Conservation (phyloP, 768 basidiomycete species). For the Trametes sanguinea region DNA sequence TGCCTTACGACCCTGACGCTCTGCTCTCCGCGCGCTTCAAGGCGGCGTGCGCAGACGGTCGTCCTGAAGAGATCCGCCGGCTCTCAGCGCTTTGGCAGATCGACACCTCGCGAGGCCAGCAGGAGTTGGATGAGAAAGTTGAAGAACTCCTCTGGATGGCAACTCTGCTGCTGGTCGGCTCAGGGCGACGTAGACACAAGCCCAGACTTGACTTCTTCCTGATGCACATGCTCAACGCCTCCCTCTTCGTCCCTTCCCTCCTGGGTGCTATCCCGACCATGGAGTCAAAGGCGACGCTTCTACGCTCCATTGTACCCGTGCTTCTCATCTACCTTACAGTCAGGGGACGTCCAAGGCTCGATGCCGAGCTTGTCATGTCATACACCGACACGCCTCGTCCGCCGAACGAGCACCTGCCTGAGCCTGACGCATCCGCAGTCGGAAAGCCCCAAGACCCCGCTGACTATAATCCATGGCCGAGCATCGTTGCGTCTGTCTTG, state of each 20-base stretch:
- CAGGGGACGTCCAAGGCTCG: conserved; percentile 58
- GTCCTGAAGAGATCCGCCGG: conserved; percentile 46
- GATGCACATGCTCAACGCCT: conserved; percentile 57
- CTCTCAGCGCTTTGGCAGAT: conserved; percentile 46
- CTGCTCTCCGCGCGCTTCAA: conserved; percentile 40
- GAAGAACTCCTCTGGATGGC: conserved; percentile 54
- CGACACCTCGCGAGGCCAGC: conserved; percentile 33
- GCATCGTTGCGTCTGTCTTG: conserved; percentile 45
- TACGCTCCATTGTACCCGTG: conserved; percentile 45
- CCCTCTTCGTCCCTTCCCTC: conserved; percentile 50
- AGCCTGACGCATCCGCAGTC: conserved; percentile 27
- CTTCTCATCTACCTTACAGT: conserved; percentile 39
- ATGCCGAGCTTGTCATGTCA: conserved; percentile 48
- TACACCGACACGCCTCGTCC: conserved; percentile 46
- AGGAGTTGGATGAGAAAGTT: conserved; percentile 42
- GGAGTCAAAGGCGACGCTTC: conserved; percentile 44
- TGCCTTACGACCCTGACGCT: conserved; percentile 53
- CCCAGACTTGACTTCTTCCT: conserved; percentile 59
- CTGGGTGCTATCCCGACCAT: conserved; percentile 35
- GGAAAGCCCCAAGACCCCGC: conserved; percentile 41
- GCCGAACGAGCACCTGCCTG: conserved; percentile 28
- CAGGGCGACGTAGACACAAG: conserved; percentile 47
- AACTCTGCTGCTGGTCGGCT: conserved; percentile 50
- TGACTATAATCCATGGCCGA: conserved; percentile 55
- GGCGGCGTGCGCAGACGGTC: conserved; percentile 39